Evolutionary conservation across 352 stramenopile species (phyloP).

Genomic region (Pythium diclinum): DNA sequence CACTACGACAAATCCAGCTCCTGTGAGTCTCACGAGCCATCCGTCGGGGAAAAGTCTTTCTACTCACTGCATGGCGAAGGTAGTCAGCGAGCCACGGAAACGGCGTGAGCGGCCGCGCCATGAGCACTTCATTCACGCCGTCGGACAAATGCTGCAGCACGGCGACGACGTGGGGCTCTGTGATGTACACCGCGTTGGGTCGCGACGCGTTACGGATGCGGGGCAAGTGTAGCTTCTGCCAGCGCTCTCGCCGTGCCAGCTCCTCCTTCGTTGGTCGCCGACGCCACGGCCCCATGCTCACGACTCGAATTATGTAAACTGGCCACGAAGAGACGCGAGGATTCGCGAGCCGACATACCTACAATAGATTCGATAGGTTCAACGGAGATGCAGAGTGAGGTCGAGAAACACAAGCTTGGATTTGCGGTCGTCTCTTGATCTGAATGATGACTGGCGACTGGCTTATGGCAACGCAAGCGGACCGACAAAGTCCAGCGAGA

Average conservation of each 20-base stretch:
- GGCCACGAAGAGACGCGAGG: background rate
- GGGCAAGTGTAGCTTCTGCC: slow-evolving; percentile 20
- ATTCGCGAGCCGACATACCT: background rate
- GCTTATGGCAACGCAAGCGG: slow-evolving; percentile 14
- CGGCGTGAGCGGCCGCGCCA: slow-evolving; percentile 44
- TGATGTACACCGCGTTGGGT: slow-evolving; percentile 43
- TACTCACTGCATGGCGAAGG: slow-evolving; percentile 43
- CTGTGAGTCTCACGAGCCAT: too few relatives aligned
- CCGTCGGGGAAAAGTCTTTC: background rate
- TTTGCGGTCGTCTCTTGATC: background rate
- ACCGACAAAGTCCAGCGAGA: slow-evolving; percentile 29
- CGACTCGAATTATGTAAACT: background rate
- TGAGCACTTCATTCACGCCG: slow-evolving; percentile 42
- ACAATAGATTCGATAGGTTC: background rate
- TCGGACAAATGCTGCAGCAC: slow-evolving; percentile 57
- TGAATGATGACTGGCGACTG: too few relatives aligned
- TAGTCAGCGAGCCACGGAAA: slow-evolving; percentile 59
- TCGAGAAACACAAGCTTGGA: background rate
- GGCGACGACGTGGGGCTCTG: slow-evolving; percentile 27
- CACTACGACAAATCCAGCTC: slow-evolving; percentile 32
- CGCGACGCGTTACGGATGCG: slow-evolving; percentile 20
- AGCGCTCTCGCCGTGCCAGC: slow-evolving; percentile 14
- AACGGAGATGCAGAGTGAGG: too few relatives aligned
- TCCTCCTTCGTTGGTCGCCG: slow-evolving; percentile 20
- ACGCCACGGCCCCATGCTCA: slow-evolving; percentile 6